Evolutionary conservation across 2,329 filamentous ascomycete species (phyloP), one percentile per base, ranked within the genome.

Genomic region (Geosmithia putterillii): DNA sequence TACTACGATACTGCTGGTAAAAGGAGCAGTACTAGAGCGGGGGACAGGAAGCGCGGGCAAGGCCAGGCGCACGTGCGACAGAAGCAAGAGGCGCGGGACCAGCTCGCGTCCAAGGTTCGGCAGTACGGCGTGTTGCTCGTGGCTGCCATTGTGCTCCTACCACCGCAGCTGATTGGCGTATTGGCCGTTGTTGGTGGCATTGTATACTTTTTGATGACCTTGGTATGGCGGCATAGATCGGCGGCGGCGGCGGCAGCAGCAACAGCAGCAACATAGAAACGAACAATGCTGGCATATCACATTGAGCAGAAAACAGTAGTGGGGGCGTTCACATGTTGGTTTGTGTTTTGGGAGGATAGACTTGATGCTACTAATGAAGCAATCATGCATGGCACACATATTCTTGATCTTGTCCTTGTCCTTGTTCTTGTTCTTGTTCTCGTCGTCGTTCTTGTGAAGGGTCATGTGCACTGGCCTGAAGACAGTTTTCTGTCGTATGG

Each of bases 61-160:
- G 28, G 28, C 10, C 28, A 32, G 10, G 3, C 6, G 28, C 52
- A 58, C 44, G 42, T 54, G 46, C 55, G 51, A 47, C 57, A 52
- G 49, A 55, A 54, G 47, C 57, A 55, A 25, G 57, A 61, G 41
- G 55, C 56, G 36, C 59, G 58, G 41, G 59, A 67, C 38, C 55
- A 52, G 48, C 54, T 62, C 48, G 59, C 73, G 25, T 63, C 64
- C 36, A 56, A 52, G 42, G 51, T 71, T 46, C 69, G 68, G 43
- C 60, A 57, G 44, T 58, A 63, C 46, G 65, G 70, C 49, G 58
- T 66, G 48, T 55, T 59, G 40, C 45, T 67, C 22, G 51, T 70
- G 43, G 69, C 64, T 12, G 64, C 65, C 15, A 51, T 65, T 42
- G 67, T 73, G 47, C 60, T 74, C 48, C 63, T 74, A 38, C 70